Evolutionary conservation across 2,329 filamentous ascomycete species (phyloP), one percentile per base, ranked within the genome.

Genomic region (Hymenotorrendiella dingleyae): DNA sequence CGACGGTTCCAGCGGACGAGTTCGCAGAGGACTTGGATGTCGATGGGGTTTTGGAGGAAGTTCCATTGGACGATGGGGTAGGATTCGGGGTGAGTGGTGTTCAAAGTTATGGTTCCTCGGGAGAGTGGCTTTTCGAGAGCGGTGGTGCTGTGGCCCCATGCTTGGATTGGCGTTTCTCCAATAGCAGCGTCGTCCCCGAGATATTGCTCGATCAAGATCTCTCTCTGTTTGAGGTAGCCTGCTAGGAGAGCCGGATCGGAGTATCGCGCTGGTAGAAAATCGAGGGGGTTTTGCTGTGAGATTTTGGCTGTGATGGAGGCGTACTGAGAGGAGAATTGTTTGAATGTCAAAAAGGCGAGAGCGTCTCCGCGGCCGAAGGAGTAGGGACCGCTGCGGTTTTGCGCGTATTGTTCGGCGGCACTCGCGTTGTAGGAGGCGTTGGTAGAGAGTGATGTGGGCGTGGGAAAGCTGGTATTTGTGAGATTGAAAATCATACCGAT

Each of bases 361-460:
- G 40, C 40, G 11, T 16, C 19, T 16, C 40, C 40, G 11, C 40
- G 32, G 12, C 21, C 22, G 32, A 36, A 27, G 9, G 29, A 19
- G 5, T 34, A 42, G 12, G 40, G 40, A 6, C 40, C 40, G 17
- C 21, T 42, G 10, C 32, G 40, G 16, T 35, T 24, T 21, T 28
- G 22, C 6, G n/a, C 24, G n/a, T 36, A 42, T 29, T 29, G 23
- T 1, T 30, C 40, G 8, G 17, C 24, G 10, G 40, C 32, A 14
- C 36, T 32, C 12, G 43, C 37, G 6, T 29, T 30, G 36, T 41
- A 45, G 8, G 43, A 37, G 7, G 43, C 33, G 11, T 45, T 45
- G 9, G n/a, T 14, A 6, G 22, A n/a, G 11, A 35, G 16, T 17
- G 24, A 14, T 16, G 23, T 28, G 20, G 32, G 23, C 22, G 35